Base-by-base conservation (phyloP, 2,329 filamentous ascomycete genomes). In the Ophiostoma sp. region DNA sequence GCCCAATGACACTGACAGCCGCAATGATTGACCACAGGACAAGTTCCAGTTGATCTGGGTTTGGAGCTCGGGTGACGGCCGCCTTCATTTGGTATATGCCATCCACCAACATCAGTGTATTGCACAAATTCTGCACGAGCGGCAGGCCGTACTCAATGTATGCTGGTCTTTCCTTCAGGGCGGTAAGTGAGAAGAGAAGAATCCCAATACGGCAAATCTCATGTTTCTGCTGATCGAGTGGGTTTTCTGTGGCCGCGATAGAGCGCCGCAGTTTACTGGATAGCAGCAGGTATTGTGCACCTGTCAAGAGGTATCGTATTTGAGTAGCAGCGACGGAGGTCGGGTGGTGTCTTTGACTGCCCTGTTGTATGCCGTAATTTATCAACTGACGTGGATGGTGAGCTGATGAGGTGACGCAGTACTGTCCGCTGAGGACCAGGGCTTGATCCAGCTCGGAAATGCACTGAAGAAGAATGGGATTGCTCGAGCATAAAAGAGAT, bases 261-360 rank as follows among this genome's bases (percentile, higher is more conserved):
- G 15, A 22, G 4, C 66, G 42, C 5, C 72, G 68, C 17, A 73
- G 42, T 4, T 11, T 45, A 9, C 8, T 6, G 11, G 72, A 73
- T 1, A 73, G 42, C 6, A 73, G 68, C 28, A 48, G 8, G 39
- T 73, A 73, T 19, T 73, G 68, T 17, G 52, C 25, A 7, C 69
- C 69, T 5, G 68, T 71, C 9, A 71, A 33, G 5, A 70, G 39
- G 7, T 71, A 48, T 19, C 72, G 68, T 17, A 73, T 25, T 22
- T 25, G 66, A 9, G 61, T 57, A 22, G 48, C 69, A 5, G 66
- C 42, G 19, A 48, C 15, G 42, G 42, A 48, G 1, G 15, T 19
- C 15, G 42, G 42, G 15, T 48, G 42, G 2, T 48, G 42, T 17
- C 42, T 19, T 12, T 12, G 39, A 6, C 15, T 19, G 12, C 19